These are phyloP conservation scores for Tremellales sp. DNA, from an alignment of 1,284 basidiomycete species.

Conservation along the genomic window DNA sequence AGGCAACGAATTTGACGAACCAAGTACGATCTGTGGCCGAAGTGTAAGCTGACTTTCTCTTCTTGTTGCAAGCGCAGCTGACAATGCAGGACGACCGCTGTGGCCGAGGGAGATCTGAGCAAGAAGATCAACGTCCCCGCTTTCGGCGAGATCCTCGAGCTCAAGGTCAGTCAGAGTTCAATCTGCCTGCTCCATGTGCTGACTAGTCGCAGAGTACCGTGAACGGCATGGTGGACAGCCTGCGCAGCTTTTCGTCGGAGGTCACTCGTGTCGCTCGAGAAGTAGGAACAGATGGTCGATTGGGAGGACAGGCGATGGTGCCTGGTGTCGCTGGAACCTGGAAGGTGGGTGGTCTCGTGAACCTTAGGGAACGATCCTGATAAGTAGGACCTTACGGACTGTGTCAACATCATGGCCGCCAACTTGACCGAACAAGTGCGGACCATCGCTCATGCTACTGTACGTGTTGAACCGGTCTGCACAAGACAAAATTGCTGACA, in stretches of 20 bases:
- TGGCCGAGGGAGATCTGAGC: constrained; percentile 84
- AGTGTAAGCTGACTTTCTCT: constrained; percentile 62
- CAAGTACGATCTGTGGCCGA: constrained; percentile 96
- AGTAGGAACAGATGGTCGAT: constrained; percentile 90
- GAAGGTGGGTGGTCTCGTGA: constrained; percentile 54
- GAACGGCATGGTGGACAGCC: constrained; percentile 46
- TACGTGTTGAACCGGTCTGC: constrained; percentile 13
- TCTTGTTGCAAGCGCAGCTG: no score
- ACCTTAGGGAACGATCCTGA: background rate
- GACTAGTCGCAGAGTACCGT: constrained; percentile 34
- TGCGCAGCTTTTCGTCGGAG: constrained; percentile 56
- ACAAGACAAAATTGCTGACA: background rate
- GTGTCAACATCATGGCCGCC: constrained; percentile 69
- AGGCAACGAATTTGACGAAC: constrained; percentile 71
- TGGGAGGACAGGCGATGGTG: constrained; percentile 88
- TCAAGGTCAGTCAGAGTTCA: constrained; percentile 56
- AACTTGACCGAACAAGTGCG: constrained; percentile 86
- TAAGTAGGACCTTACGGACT: constrained; percentile 76
- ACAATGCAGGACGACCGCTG: constrained; percentile 72
- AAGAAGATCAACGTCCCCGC: constrained; percentile 92
- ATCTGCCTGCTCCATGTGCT: constrained; percentile 38
- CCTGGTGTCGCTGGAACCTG: constrained; percentile 85
- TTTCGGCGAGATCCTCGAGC: constrained; percentile 92
- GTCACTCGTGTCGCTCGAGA: constrained; percentile 79
- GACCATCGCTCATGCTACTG: constrained; percentile 85